phyloP scores from a whole-genome alignment of 2,329 filamentous ascomycete species.

The Hymenoscyphus linearis region DNA sequence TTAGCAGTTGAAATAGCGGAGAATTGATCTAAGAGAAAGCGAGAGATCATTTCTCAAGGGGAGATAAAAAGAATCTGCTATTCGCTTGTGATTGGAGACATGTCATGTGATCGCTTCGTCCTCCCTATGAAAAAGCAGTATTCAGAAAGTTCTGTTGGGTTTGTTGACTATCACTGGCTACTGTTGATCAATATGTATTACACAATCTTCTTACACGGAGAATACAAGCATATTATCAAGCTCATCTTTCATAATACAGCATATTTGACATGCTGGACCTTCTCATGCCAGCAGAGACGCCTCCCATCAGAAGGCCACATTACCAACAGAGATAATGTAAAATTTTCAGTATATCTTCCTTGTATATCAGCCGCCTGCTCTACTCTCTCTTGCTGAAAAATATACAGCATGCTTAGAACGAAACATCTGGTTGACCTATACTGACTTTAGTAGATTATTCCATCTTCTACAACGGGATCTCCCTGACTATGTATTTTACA shows the following conservation, averaged over 20 bases:
- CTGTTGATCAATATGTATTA: too few relatives aligned
- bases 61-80: neutral
- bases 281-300: too few relatives aligned
- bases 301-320: neutral
- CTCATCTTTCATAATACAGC: too few relatives aligned
- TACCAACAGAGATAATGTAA: neutral
- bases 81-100: neutral
- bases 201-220: too few relatives aligned
- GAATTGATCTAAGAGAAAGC: too few relatives aligned
- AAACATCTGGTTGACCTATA: neutral
- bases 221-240: too few relatives aligned
- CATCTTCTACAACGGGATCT: neutral
- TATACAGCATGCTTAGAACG: neutral
- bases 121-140: neutral
- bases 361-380: neutral
- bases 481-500: neutral
- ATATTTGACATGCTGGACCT: too few relatives aligned
- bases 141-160: too few relatives aligned
- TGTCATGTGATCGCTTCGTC: neutral
- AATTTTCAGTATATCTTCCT: neutral
- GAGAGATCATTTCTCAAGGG: too few relatives aligned
- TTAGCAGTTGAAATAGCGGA: too few relatives aligned
- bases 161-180: too few relatives aligned
- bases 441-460: neutral
- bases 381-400: neutral